Conservation (phyloP, 2,329 filamentous ascomycete species). For the Fusarium goolgardi region DNA sequence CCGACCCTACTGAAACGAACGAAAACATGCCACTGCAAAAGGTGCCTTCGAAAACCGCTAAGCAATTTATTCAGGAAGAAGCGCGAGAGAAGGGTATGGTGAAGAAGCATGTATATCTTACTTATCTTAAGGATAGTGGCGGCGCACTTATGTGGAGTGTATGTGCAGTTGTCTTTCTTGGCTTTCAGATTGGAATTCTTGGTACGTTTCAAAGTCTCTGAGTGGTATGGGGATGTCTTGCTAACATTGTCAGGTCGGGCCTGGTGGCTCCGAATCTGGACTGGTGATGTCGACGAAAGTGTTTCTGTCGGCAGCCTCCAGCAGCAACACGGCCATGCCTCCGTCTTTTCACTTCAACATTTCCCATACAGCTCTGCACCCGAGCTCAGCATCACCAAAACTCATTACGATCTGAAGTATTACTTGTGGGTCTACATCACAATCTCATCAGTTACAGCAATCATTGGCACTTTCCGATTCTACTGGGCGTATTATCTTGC, state of each 20-base stretch:
- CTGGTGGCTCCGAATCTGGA: constrained; percentile 75
- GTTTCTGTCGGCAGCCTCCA: constrained; percentile 43
- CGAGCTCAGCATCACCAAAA: constrained; percentile 44
- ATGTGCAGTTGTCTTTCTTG: constrained; percentile 65
- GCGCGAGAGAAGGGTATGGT: constrained; percentile 76
- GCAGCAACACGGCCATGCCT: constrained; percentile 54
- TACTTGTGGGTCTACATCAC: constrained; percentile 78
- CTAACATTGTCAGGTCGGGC: constrained; percentile 57
- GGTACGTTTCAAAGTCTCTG: constrained; percentile 51
- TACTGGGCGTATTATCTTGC: constrained; percentile 73
- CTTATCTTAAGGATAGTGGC: constrained; percentile 75
- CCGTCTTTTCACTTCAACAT: constrained; percentile 61
- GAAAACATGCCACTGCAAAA: constrained; percentile 60
- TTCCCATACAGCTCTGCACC: constrained; percentile 56
- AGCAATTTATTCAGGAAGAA: constrained; percentile 83
- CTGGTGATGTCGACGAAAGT: constrained; percentile 51
- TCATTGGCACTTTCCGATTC: constrained; percentile 72
- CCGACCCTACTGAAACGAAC: constrained; percentile 54
- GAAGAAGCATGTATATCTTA: constrained; percentile 72
- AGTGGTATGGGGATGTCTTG: not conserved
- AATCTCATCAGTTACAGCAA: constrained; percentile 70
- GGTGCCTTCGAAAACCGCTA: constrained; percentile 63
- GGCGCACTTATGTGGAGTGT: constrained; percentile 70
- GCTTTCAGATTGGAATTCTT: constrained; percentile 66
- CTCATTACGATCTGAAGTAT: constrained; percentile 62